Conservation (phyloP, 2,329 filamentous ascomycete species). For the Neonectria hederae region DNA sequence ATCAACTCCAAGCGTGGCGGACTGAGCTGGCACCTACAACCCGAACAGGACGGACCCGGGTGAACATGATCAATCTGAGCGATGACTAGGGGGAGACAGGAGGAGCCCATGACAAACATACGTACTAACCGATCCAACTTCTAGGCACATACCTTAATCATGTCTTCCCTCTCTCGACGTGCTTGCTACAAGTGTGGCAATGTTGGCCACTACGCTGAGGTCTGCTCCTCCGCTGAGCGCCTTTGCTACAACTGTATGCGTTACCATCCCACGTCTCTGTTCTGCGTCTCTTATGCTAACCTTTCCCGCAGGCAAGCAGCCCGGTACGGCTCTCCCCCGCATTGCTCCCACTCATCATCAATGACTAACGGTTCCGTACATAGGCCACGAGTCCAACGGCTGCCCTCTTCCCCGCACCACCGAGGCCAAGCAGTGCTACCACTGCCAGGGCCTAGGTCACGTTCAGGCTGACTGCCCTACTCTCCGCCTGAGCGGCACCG, state of each 20-base stretch:
- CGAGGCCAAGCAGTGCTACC: conserved; percentile 99
- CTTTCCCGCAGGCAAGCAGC: conserved; percentile 74
- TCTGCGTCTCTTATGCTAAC: conserved; percentile 22
- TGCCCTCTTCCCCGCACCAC: conserved; percentile 97
- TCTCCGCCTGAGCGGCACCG: conserved; percentile 85
- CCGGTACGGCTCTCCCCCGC: conserved; percentile 58
- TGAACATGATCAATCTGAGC: background rate
- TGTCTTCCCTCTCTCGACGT: conserved; percentile 84
- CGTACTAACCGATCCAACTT: conserved; percentile 22
- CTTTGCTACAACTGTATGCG: conserved; percentile 98
- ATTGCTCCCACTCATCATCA: background rate
- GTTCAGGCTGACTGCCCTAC: conserved; percentile 99
- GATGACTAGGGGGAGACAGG: background rate
- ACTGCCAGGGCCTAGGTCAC: conserved; percentile 97
- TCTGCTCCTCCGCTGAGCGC: conserved; percentile 96
- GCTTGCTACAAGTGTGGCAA: conserved; percentile 88
- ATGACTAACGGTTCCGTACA: conserved; percentile 16
- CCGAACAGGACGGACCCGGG: background rate
- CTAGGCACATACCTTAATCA: conserved; percentile 52
- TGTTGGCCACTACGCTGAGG: conserved; percentile 84
- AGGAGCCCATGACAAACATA: background rate
- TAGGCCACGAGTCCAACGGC: conserved; percentile 93
- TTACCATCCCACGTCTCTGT: background rate
- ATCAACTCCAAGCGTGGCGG: background rate
- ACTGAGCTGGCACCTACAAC: background rate